Conservation (phyloP, 2,329 filamentous ascomycete species). For the Arthrobotrys pseudoclavata region DNA sequence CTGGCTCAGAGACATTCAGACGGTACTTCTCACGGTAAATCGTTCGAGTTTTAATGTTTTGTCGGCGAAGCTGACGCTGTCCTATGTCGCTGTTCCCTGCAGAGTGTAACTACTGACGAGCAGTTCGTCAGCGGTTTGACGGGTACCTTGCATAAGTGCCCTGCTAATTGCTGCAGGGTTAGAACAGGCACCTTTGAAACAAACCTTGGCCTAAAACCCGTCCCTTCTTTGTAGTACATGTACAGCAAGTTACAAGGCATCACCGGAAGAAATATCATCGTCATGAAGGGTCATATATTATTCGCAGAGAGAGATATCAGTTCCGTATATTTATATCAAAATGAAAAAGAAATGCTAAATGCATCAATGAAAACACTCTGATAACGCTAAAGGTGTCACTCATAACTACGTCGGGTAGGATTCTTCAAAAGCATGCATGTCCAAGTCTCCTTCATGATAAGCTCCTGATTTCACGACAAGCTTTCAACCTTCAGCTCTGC, state of each 20-base stretch:
- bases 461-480: conserved; percentile 22
- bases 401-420: neutral
- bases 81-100: conserved; percentile 10
- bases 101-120: neutral
- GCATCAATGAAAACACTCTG: conserved; percentile 8
- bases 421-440: no score
- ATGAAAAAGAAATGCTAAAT: conserved; percentile 3
- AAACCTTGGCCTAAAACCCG: conserved; percentile 13
- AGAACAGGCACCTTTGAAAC: conserved; percentile 24
- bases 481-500: conserved; percentile 54
- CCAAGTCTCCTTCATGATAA: neutral
- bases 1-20: neutral
- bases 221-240: neutral
- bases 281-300: neutral
- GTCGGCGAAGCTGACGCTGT: neutral
- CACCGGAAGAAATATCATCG: neutral
- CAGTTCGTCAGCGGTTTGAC: conserved; percentile 34
- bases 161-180: conserved; percentile 23
- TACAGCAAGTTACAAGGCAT: neutral
- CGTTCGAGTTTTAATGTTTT: neutral
- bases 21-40: neutral
- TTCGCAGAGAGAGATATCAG: no score
- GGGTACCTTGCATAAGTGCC: conserved; percentile 59
- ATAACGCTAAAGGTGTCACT: neutral
- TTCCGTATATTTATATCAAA: neutral